Base-by-base conservation (phyloP, 1,139 yeast genomes). In the Debaryomycetaceae sp. region DNA sequence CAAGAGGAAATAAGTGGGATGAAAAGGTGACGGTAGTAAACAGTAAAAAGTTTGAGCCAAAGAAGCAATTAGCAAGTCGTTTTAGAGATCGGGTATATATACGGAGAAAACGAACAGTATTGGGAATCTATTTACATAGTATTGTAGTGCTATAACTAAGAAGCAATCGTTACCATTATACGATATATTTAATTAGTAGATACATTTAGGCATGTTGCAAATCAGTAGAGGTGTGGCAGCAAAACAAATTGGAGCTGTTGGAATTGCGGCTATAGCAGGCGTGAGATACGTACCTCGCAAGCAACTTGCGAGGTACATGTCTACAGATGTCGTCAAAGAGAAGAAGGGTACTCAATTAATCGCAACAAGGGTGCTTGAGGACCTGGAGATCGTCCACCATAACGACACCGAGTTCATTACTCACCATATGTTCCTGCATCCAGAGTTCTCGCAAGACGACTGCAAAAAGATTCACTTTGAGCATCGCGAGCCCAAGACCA, bases 371-470 rank as follows among this genome's bases (percentile, higher is more conserved):
- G 51, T 68, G 8, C 46, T 58, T 15, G 44, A 48, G 17, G 55
- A 61, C 17, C 39, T 51, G 3, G 67, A 58, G 22, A 52, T 56
- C 17, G 49, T 44, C n/a, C 62, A 58, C 39, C 59, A 55, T 34
- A 55, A 59, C 40, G 68, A 64, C 43, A 50, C 47, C 29, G 34
- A 52, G 28, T 65, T 59, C 43, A 58, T 67, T 31, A 68, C 76
- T 8, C 73, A 69, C 43, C 74, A 82, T 1, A 57, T 74, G 14
- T 83, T 81, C 63, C 70, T 75, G 1, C 89, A 83, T 57, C 85
- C 84, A 3, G 52, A 58, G 15, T 79, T 70, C 57, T 52, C 72
- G 1, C 52, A 51, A 30, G 68, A 61, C 4, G 78, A 79, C 31
- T 75, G 83, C 65, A 68, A 69, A 31, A 47, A 52, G 3, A 72